Evolutionary conservation across 106 monocot species (phyloP), one percentile per base, ranked within the genome.

Genomic region (Alisma plantagoaquatica): DNA sequence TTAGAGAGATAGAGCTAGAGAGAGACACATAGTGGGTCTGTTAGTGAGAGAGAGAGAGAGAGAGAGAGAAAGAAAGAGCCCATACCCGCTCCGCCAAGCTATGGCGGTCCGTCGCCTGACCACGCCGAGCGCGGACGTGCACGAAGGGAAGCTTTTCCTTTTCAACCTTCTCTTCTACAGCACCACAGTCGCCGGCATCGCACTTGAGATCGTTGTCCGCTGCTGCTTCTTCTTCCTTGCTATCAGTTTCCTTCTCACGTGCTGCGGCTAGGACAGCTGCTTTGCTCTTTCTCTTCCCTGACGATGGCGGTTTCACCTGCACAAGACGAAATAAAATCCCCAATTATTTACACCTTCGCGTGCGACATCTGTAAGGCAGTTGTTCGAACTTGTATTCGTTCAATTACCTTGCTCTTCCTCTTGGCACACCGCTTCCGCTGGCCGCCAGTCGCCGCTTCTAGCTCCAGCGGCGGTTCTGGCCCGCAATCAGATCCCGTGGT

Each of bases 71-170:
- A n/a, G n/a, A n/a, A n/a, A n/a, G n/a, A n/a, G n/a, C n/a, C n/a
- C n/a, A n/a, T n/a, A n/a, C n/a, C 10, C 30, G 27, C 60, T 88
- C 88, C 3, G 88, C 88, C 27, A 88, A 66, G 67, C 88, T 88
- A 31, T 88, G 88, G 65, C 88, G 82, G 67, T 88, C 88, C 9
- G 88, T 88, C 22, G 88, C 88, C 32, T 88, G 82, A 2, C 88
- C 88, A 18, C 88, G 64, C 3, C 88, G 72, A 59, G 83, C 88
- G n/a, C 88, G 67, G 49, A 88, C 88, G 59, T 88, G 88, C n/a
- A 88, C 79, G 54, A 82, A 88, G 7, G 86, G 80, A 1, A 77
- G 83, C 69, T 79, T 71, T 10, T 38, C 57, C 23, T 57, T 26
- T 23, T 57, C 57, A 10, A 21, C 57, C 41, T 41, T 33, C 66